Evolutionary conservation across 2,329 filamentous ascomycete species (phyloP).

Genomic region (Aaosphaeria arxii): DNA sequence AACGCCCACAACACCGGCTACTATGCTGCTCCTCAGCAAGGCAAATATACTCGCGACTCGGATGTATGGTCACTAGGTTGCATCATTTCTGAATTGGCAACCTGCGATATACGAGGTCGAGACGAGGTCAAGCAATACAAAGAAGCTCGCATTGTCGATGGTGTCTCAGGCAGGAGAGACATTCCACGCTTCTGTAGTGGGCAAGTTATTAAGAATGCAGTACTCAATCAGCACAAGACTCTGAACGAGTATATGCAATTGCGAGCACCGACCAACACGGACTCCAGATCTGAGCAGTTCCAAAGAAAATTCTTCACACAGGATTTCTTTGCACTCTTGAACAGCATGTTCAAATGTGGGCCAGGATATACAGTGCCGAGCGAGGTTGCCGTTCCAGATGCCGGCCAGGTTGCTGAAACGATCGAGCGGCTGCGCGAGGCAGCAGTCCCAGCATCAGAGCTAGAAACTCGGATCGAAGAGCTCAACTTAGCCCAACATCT

Average conservation of each 20-base stretch:
- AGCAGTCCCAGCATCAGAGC: constrained; percentile 2
- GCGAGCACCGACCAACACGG: background rate
- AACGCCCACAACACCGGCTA: constrained; percentile 9
- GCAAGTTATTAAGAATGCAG: background rate
- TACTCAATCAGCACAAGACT: background rate
- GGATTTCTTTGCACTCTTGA: constrained; percentile 7
- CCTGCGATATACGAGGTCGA: constrained; percentile 7
- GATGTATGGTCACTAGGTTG: constrained; percentile 11
- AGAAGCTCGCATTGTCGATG: constrained; percentile 5
- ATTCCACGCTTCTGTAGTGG: background rate
- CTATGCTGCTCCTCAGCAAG: constrained; percentile 8
- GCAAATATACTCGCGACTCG: constrained; percentile 8
- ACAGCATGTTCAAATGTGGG: constrained; percentile 7
- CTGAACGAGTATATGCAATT: background rate
- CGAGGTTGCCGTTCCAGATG: constrained; percentile 4
- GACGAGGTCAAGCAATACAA: constrained; percentile 5
- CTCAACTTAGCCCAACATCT: constrained; percentile 2
- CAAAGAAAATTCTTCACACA: constrained; percentile 4
- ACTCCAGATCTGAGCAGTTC: constrained; percentile 1
- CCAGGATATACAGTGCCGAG: background rate
- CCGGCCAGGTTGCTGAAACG: constrained; percentile 5
- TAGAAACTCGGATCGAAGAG: constrained; percentile 1
- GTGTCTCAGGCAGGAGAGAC: constrained; percentile 1
- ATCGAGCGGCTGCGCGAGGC: constrained; percentile 4
- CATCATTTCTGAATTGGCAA: constrained; percentile 10